A percentile compares a stretch with the other conserved stretches of the same genome.
Conservation (phyloP, 306 rosid species). For the Benincasa hispida region DNA sequence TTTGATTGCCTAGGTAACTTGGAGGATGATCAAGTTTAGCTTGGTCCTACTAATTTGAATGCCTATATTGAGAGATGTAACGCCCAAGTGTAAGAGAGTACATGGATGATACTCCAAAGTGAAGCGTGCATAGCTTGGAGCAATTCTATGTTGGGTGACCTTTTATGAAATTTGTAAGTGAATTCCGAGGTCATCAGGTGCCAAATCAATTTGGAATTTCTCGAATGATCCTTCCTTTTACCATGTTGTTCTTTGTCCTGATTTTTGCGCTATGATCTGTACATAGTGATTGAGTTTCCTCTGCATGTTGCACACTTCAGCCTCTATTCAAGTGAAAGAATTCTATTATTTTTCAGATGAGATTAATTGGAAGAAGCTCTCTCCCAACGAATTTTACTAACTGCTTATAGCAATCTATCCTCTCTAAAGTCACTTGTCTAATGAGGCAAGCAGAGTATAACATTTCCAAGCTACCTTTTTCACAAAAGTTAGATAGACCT, state of each 20-base stretch:
- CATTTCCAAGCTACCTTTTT: background rate
- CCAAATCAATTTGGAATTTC: background rate
- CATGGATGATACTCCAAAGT: too few relatives aligned
- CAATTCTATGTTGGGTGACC: too few relatives aligned
- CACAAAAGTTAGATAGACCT: background rate
- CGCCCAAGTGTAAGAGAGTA: too few relatives aligned
- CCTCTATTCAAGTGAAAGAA: background rate
- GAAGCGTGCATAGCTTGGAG: too few relatives aligned
- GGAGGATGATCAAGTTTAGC: background rate
- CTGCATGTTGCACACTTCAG: background rate
- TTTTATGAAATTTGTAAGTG: too few relatives aligned
- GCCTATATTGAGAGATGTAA: too few relatives aligned
- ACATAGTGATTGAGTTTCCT: background rate
- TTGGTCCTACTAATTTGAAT: too few relatives aligned
- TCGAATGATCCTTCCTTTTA: background rate
- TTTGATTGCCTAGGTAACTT: background rate
- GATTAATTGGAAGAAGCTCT: background rate
- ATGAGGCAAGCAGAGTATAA: background rate
- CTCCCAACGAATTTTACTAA: background rate
- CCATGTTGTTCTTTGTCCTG: background rate
- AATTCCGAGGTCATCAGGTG: too few relatives aligned
- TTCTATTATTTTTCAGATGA: background rate
- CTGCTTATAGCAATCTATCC: background rate
- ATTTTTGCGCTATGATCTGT: background rate
- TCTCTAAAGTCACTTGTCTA: background rate